These are phyloP conservation scores for Thelonectria olida DNA, from an alignment of 2,329 filamentous ascomycete genomes.

Conservation along the genomic window DNA sequence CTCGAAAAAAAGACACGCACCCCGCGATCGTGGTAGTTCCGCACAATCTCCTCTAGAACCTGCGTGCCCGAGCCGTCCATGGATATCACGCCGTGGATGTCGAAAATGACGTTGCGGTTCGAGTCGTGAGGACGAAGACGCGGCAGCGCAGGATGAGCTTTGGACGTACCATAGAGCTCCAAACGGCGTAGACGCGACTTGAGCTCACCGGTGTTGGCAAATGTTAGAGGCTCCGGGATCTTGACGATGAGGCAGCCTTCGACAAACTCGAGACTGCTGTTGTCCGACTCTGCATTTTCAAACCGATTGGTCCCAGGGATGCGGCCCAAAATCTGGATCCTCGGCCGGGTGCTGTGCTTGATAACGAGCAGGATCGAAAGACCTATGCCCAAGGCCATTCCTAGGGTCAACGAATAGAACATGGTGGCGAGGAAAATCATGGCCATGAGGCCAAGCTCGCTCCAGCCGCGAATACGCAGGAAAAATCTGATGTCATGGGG, in stretches of 20 bases:
- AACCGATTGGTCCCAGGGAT: conserved; percentile 85
- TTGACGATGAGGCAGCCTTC: conserved; percentile 96
- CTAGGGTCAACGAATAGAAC: conserved; percentile 92
- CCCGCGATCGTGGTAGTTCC: conserved; percentile 77
- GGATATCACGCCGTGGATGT: conserved; percentile 95
- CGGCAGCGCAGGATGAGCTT: conserved; percentile 87
- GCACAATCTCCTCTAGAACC: conserved; percentile 89
- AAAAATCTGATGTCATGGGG: conserved; percentile 95
- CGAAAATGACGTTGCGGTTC: conserved; percentile 94
- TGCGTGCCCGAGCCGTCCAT: conserved; percentile 94
- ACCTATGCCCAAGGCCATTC: conserved; percentile 93
- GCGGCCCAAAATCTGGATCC: conserved; percentile 95
- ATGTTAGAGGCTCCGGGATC: conserved; percentile 95
- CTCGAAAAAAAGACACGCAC: conserved; percentile 81
- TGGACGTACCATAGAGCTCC: conserved; percentile 88
- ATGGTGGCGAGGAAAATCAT: conserved; percentile 92
- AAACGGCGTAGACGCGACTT: conserved; percentile 84
- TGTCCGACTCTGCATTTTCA: conserved; percentile 82
- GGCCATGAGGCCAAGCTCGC: conserved; percentile 85
- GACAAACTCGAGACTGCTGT: conserved; percentile 82
- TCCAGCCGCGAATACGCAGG: conserved; percentile 83
- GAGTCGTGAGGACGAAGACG: conserved; percentile 79
- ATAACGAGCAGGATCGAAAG: conserved; percentile 91
- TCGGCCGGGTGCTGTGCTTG: conserved; percentile 87
- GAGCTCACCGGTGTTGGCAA: conserved; percentile 94